Percentiles rank a stretch among this genome's conserved stretches.
These are phyloP conservation scores for Neurospora sp. DNA, from an alignment of 495 filamentous ascomycete genomes.

Conservation along the genomic window DNA sequence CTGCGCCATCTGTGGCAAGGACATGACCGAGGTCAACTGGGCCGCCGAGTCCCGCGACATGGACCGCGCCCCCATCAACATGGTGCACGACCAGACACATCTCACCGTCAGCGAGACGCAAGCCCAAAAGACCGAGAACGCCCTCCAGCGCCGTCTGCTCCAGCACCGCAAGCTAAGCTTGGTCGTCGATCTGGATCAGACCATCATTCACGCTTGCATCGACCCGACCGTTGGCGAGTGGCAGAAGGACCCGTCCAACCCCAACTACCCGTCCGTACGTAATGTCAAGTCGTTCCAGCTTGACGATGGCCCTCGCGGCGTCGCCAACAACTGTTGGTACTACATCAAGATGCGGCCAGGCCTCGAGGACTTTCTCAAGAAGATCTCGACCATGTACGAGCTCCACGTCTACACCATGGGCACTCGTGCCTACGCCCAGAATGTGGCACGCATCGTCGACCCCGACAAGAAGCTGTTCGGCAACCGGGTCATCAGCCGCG, in stretches of 20 bases:
- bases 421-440: conserved; percentile 83
- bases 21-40: conserved; percentile 70
- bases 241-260: conserved; percentile 77
- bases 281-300: conserved; percentile 82
- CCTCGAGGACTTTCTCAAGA: conserved; percentile 69
- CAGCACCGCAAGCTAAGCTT: conserved; percentile 73
- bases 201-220: conserved; percentile 95
- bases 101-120: conserved; percentile 66
- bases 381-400: conserved; percentile 75
- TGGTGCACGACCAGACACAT: conserved; percentile 80
- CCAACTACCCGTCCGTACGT: conserved; percentile 84
- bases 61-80: conserved; percentile 79
- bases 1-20: conserved; percentile 87
- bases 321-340: conserved; percentile 70
- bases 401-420: conserved; percentile 99
- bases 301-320: conserved; percentile 64
- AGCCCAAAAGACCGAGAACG: conserved; percentile 71
- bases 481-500: conserved; percentile 86
- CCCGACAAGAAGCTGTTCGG: conserved; percentile 84
- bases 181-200: conserved; percentile 96
- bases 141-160: conserved; percentile 74
- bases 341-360: conserved; percentile 98
- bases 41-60: conserved; percentile 46
- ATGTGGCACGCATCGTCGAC: conserved; percentile 89
- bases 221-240: conserved; percentile 95